phyloP scores from a whole-genome alignment of 2,329 filamentous ascomycete species.

The Cladosporium phlei region DNA sequence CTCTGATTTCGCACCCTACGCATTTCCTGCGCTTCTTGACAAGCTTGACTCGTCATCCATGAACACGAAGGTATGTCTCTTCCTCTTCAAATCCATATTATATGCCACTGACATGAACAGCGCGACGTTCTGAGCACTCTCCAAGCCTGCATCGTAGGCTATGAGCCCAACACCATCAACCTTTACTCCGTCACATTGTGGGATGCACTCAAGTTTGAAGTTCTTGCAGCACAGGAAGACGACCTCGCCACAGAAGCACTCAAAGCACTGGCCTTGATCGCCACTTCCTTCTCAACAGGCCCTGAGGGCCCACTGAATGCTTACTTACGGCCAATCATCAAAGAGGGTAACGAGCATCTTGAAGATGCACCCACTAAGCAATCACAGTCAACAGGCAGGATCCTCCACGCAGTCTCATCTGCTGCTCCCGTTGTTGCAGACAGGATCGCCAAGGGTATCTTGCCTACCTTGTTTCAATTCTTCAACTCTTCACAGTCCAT shows the following conservation, averaged over 20 bases:
- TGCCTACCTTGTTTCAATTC: slow-evolving; percentile 55
- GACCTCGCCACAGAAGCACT: slow-evolving; percentile 59
- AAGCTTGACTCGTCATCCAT: slow-evolving; percentile 65
- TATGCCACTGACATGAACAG: slow-evolving; percentile 29
- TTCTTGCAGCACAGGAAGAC: slow-evolving; percentile 63
- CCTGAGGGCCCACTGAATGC: slow-evolving; percentile 45
- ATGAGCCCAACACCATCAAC: slow-evolving; percentile 55
- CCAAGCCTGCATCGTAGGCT: slow-evolving; percentile 55
- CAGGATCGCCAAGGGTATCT: slow-evolving; percentile 51
- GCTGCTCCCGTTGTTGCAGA: slow-evolving; percentile 53
- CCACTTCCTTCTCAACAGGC: slow-evolving; percentile 49
- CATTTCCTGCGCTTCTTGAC: slow-evolving; percentile 63
- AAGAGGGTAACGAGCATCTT: slow-evolving; percentile 64
- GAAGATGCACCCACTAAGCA: slow-evolving; percentile 66
- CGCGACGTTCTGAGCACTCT: slow-evolving; percentile 63
- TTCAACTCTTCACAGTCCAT: slow-evolving; percentile 60
- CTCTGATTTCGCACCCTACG: slow-evolving; percentile 58
- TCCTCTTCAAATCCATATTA: background rate
- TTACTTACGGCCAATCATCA: slow-evolving; percentile 58
- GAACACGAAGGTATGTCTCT: slow-evolving; percentile 55
- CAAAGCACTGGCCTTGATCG: slow-evolving; percentile 51
- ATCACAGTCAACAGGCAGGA: slow-evolving; percentile 59
- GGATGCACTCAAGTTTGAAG: slow-evolving; percentile 66
- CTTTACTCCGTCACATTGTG: slow-evolving; percentile 62
- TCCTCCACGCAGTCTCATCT: slow-evolving; percentile 53